phyloP scores from a whole-genome alignment of 2,329 filamentous ascomycete genomes.

The Cytospora paraplurivora region DNA sequence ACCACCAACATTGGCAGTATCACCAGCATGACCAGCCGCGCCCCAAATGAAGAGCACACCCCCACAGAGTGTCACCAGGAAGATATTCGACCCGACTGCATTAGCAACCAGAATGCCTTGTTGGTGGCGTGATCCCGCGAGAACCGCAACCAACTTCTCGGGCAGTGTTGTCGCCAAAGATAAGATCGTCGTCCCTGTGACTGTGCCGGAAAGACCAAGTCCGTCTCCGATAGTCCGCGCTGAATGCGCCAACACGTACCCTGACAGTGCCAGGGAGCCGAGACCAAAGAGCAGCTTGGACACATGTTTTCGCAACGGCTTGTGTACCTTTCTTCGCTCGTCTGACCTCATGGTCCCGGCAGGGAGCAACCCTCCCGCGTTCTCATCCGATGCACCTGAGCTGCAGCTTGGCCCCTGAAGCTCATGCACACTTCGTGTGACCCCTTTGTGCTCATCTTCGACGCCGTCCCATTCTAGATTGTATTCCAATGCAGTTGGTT shows the following conservation, averaged over 20 bases:
- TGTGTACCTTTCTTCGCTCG: conserved; percentile 12
- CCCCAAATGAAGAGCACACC: conserved; percentile 41
- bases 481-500: conserved; percentile 4
- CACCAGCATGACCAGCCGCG: conserved; percentile 31
- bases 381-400: neutral
- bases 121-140: conserved; percentile 49
- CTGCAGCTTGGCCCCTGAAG: neutral
- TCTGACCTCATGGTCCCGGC: neutral
- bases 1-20: no score
- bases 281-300: conserved; percentile 47
- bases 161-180: conserved; percentile 54
- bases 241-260: conserved; percentile 51
- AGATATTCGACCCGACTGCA: conserved; percentile 56
- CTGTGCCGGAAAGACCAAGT: conserved; percentile 46
- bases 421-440: neutral
- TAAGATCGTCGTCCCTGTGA: conserved; percentile 51
- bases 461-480: conserved; percentile 32
- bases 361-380: neutral
- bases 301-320: conserved; percentile 29
- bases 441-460: conserved; percentile 20
- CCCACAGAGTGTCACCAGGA: conserved; percentile 49
- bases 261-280: conserved; percentile 46
- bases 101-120: conserved; percentile 52
- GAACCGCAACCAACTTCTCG: conserved; percentile 52
- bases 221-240: conserved; percentile 43